Conservation (phyloP, 2,329 filamentous ascomycete genomes). For the Beauveria scarabaeidicola region DNA sequence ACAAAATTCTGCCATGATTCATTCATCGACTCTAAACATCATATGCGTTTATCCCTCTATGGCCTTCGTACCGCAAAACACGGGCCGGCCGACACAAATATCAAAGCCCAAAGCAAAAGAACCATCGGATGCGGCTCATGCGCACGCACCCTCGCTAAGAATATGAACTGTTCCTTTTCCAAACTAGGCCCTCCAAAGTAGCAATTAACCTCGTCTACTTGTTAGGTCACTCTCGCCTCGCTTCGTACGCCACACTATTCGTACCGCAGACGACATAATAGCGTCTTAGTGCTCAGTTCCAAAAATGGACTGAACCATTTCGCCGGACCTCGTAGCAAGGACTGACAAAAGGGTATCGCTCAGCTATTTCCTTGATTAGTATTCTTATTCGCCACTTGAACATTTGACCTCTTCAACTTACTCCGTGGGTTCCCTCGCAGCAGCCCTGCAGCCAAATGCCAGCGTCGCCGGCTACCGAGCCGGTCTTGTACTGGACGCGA, state of each 20-base stretch:
- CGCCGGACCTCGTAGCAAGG: slow-evolving; percentile 64
- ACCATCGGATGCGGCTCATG: background rate
- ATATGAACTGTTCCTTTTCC: slow-evolving; percentile 3
- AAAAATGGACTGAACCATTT: slow-evolving; percentile 72
- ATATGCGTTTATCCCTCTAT: slow-evolving; percentile 4
- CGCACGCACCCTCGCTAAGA: slow-evolving; percentile 4
- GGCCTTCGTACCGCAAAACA: background rate
- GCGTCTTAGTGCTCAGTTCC: slow-evolving; percentile 3
- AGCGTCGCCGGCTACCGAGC: slow-evolving; percentile 59
- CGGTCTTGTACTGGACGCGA: slow-evolving; percentile 60
- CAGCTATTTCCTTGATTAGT: slow-evolving; percentile 38
- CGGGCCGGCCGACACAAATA: background rate
- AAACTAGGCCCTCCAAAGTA: background rate
- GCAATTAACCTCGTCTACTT: background rate
- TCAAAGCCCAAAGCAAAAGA: background rate
- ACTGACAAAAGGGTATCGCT: slow-evolving; percentile 78
- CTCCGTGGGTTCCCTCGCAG: slow-evolving; percentile 85
- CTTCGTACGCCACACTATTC: background rate
- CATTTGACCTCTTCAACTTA: slow-evolving; percentile 40
- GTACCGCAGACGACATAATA: background rate
- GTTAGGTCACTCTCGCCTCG: too few relatives aligned
- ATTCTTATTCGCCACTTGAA: background rate
- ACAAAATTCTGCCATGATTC: background rate
- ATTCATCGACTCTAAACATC: background rate
- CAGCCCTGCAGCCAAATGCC: slow-evolving; percentile 92